Evolutionary conservation across 257 asterid genomes (phyloP), one percentile per base, ranked within the genome.

Genomic region (Solanum clarkiae): DNA sequence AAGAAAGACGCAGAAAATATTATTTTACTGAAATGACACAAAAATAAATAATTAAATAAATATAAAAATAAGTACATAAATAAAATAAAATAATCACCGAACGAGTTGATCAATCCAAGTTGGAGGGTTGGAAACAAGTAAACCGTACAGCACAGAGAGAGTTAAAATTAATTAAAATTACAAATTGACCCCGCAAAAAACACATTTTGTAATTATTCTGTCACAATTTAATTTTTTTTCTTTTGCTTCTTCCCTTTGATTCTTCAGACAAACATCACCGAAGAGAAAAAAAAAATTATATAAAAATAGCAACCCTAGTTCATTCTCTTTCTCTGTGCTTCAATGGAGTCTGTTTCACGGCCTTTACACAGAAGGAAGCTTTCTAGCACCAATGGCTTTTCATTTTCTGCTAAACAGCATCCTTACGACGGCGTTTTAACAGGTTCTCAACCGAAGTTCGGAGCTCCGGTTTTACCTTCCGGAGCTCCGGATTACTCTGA

Each of bases 371-470:
- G 95, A 32, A 88, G 94, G 29, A 94, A 92, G 87, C 92, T 86
- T 14, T 77, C 89, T 42, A 90, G 89, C 66, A 59, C 85, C 24
- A 89, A 86, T 74, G 87, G 87, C 42, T 62, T 89, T 75, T 86
- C 97, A 69, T 88, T 93, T 85, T 92, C 97, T n/a, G 71, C 89
- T 10, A 93, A 92, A 87, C 91, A 84, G 13, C 82, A 53, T 85
- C 92, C 94, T 6, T 95, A 95, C 91, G 99, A 91, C 88, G 99
- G 87, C 90, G 93, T 94, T 86, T 84, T 95, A 68, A 80, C 89
- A n/a, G 82, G 83, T 70, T 57, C 85, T 20, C 81, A 85, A 10
- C 74, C 88, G 6, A 89, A 86, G 86, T 40, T 90, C 6, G 93
- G 90, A 62, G 87, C 82, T 80, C 91, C 65, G 79, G 84, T 54